Evolutionary conservation across 139 green algal genomes (phyloP), one percentile per base, ranked within the genome.

Genomic region (Coccomyxa sp.): DNA sequence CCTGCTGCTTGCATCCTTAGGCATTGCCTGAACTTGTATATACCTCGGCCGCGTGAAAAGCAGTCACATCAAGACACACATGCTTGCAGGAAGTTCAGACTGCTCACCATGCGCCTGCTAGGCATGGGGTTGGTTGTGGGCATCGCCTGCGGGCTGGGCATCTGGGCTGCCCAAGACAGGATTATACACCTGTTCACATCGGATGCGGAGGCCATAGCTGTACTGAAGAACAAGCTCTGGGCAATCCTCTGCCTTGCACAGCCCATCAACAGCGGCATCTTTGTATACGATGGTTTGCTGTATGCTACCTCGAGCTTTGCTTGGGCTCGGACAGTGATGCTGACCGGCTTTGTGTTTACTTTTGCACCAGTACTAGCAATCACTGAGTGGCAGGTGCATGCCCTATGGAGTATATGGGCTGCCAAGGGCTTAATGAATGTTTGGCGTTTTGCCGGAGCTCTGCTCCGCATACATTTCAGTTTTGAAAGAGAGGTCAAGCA

Each of bases 251-350:
- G 70, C 6, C 4, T 87, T 22, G 74, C 78, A 0, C 89, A 93
- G 78, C 89, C 89, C 14, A 40, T 94, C 18, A 93, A 93, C 68
- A 78, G 83, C 31, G 24, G 87, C 39, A 81, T 93, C 0, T 94
- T 94, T 79, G 83, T 93, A 18, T 87, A 87, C 38, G 90, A 94
- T 76, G 90, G 89, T 6, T 70, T 94, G 12, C 80, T 92, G 76
- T 90, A 89, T 34, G 87, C 89, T 24, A 82, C 84, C 2, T 88
- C 94, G 55, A 54, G 68, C 22, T 93, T 92, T 80, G 75, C 70
- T 33, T 93, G 80, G 64, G 86, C 87, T 16, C 70, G 89, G 4
- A 79, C 84, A 70, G 81, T 83, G 18, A 81, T 92, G 39, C 24
- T 90, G 1, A 35, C 81, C 9, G 88, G 88, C 27, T 91, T 93